Evolutionary conservation across 2,329 filamentous ascomycete species (phyloP), one percentile per base, ranked within the genome.

Genomic region (Xylaria sp.): DNA sequence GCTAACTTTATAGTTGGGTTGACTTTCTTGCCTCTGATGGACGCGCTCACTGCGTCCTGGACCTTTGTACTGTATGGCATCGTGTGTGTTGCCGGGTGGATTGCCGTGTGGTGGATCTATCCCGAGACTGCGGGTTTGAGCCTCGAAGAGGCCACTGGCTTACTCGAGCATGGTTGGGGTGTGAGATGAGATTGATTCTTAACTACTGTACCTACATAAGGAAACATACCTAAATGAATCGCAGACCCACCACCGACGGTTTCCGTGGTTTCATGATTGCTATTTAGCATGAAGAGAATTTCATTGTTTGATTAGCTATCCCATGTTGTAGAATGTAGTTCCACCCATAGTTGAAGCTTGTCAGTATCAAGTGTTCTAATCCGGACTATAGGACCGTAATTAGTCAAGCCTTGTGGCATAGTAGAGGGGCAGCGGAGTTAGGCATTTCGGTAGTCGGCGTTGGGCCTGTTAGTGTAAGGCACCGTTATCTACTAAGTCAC

Each of bases 1-100:
- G 90, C 91, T 28, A 98, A 98, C 78, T 96, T 97, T 67, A 78
- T 96, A 20, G 86, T 97, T 1, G 94, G 94, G 0, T 81, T 97
- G 68, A 96, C 93, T 0, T 98, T 98, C 75, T 78, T 98, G 74
- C 93, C 93, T 0, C 86, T 97, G 84, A 76, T 76, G 75, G 74
- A 76, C 68, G 80, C 83, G 10, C 76, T 97, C 71, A 91, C 88
- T 6, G 91, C 93, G 0, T 83, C 86, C 7, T 91, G 89, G 83
- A 97, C 94, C 0, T 97, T 98, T 82, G 85, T 88, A 0, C 78
- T 91, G n/a, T 98, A 97, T 80, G 91, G 91, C 0, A 74, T 78
- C 0, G 82, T 97, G 1, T 97, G 94, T 77, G 79, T 82, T 1
- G 75, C 80, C 1, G 93, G 93, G 0, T 96, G 92, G 85, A 75